A percentile compares a stretch with the other conserved stretches of the same genome.
Evolutionary conservation across 192 early-diverging fungal species (phyloP).

Genomic region (Kappamyces sp.): DNA sequence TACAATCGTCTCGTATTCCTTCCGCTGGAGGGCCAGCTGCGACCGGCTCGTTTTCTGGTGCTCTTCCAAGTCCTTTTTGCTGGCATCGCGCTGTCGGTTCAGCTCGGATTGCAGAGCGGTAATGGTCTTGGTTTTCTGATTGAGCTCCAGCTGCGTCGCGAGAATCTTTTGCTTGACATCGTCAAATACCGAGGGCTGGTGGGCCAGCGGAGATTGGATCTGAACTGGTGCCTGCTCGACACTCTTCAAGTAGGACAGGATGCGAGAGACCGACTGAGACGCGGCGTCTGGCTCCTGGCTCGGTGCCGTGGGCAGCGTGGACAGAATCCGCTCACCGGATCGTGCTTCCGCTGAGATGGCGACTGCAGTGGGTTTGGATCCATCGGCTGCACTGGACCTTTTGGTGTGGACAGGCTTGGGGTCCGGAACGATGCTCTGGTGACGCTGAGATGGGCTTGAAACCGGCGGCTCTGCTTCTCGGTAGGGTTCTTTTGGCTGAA

Average conservation of each 20-base stretch:
- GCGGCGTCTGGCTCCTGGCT: neutral
- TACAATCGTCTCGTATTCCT: slow-evolving; percentile 55
- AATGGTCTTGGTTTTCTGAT: slow-evolving; percentile 37
- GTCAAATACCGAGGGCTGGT: slow-evolving; percentile 37
- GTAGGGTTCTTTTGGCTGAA: no score
- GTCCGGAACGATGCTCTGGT: no score
- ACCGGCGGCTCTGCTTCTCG: no score
- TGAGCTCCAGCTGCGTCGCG: slow-evolving; percentile 47
- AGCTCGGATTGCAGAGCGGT: slow-evolving; percentile 39
- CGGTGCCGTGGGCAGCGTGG: no score
- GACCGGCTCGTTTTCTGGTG: slow-evolving; percentile 51
- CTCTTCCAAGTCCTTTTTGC: slow-evolving; percentile 24
- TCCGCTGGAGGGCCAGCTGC: slow-evolving; percentile 45
- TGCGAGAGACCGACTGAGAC: slow-evolving; percentile 37
- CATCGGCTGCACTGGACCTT: no score
- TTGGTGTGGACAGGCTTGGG: no score
- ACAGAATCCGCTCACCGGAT: no score
- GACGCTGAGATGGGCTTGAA: no score
- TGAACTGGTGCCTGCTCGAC: slow-evolving; percentile 13
- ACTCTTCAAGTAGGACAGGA: slow-evolving; percentile 41
- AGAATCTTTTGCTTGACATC: slow-evolving; percentile 52
- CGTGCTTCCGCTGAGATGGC: no score
- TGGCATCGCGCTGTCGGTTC: slow-evolving; percentile 27
- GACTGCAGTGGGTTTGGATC: no score
- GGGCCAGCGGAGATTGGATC: neutral